Conservation (phyloP, 139 green algal genomes). For the Chlamydomonas sphaeroides region DNA sequence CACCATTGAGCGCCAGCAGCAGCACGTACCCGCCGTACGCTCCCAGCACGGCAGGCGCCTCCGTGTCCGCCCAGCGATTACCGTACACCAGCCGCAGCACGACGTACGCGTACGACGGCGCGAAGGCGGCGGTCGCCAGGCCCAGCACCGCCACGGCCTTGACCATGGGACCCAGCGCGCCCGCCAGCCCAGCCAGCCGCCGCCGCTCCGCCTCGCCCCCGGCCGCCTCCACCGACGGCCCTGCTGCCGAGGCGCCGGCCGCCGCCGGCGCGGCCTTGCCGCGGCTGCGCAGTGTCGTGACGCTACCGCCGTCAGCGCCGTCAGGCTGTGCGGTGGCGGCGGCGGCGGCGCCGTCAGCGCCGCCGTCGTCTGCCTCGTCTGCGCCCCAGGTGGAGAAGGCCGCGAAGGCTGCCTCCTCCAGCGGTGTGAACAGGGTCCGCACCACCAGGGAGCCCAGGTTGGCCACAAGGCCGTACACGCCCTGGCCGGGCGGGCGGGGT, state of each 20-base stretch:
- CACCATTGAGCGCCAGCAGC: slow-evolving; percentile 79
- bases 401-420: slow-evolving; percentile 90
- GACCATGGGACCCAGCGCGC: slow-evolving; percentile 66
- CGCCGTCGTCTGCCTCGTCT: neutral
- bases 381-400: slow-evolving; percentile 73
- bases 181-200: slow-evolving; percentile 40
- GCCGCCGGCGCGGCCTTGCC: no score
- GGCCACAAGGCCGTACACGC: slow-evolving; percentile 87
- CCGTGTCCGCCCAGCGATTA: slow-evolving; percentile 71
- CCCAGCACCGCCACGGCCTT: slow-evolving; percentile 68
- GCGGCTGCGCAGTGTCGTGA: neutral
- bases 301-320: neutral
- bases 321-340: neutral
- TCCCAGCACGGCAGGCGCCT: slow-evolving; percentile 76
- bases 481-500: no score
- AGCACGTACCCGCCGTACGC: slow-evolving; percentile 84
- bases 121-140: slow-evolving; percentile 77
- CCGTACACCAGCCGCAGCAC: slow-evolving; percentile 81
- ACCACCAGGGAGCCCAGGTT: slow-evolving; percentile 90
- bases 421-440: slow-evolving; percentile 84
- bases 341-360: neutral
- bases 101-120: slow-evolving; percentile 78
- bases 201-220: neutral
- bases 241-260: no score
- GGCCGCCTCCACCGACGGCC: neutral